Base-by-base conservation (phyloP, 140 eudicot genomes). In the Ambrosia hybrid region DNA sequence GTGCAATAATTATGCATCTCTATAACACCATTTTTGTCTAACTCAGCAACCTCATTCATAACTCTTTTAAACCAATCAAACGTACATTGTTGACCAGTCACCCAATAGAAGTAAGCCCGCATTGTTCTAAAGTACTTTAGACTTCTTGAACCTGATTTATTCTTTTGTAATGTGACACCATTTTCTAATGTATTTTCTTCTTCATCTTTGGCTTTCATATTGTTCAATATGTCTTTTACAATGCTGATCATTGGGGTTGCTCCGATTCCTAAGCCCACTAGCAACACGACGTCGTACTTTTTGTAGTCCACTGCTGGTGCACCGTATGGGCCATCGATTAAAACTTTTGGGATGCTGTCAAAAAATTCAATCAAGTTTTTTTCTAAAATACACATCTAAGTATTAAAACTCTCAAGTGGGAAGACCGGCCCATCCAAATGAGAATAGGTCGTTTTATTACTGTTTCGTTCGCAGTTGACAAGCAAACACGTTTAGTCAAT, bases 241-340 rank as follows among this genome's bases (percentile, higher is more conserved):
- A 86, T 83, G 34, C 34, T 30, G 34, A 30, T 30, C 34, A 30
- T 30, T 30, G 34, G 34, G 34, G 34, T 80, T 61, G 91, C 88
- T 10, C 91, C 88, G 1, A 86, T 86, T 16, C 88, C 88, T 13
- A 75, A 64, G 0, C 91, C 88, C 3, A 86, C 77, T 1, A 86
- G 86, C 9, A 86, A 68, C 51, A 81, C 77, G 2, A 80, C 78
- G n/a, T 86, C 86, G 9, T 83, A 86, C 9, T 83, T 72, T 57
- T 80, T 78, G 74, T 86, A 86, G 58, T 86, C 83, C 41, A 72
- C 88, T 14, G 91, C 76, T 43, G 84, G 88, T 68, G 84, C 91
- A 6, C 91, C 86, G 3, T 78, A 86, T 12, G 88, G 84, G 1
- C 91, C 88, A 4, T 83, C 83, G 13, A 86, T 78, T 66, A 72